Base-by-base conservation (phyloP, 2,329 filamentous ascomycete genomes). In the Fusarium sp. region DNA sequence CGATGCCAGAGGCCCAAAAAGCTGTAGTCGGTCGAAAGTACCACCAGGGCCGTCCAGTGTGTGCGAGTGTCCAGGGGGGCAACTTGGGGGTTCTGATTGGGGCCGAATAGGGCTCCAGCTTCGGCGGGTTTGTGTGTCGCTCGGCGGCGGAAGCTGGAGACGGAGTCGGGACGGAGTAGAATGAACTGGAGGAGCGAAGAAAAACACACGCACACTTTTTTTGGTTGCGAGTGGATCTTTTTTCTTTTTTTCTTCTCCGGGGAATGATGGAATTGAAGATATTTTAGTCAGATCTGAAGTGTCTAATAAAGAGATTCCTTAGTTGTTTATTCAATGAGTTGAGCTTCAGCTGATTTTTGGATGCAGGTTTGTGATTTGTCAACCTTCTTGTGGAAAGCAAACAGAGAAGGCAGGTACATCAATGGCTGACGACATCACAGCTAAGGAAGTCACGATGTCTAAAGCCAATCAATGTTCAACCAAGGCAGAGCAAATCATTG, bases 51-150 rank as follows among this genome's bases (percentile, higher is more conserved):
- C 59, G 54, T 23, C 23, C 23, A 23, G 23, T 61, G 65, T 68
- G 65, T 65, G 65, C 65, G 65, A 69, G 51, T 52, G 61, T 62
- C 51, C 45, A 69, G 66, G 66, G 48, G 49, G 52, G 27, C 27
- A 61, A 46, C 56, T 56, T 50, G 44, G 40, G 56, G 56, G 37
- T 37, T 63, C 54, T 73, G 71, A 73, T 73, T 73, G 71, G 71
- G 61, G 49, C 64, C 57, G 65, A 56, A 50, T 72, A 73, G 71
- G 71, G 71, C 68, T 73, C 60, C 63, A 53, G 53, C 66, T 67
- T 53, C 56, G 46, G 56, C 56, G 52, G 65, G 60, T 48, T 69
- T 46, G 46, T 61, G 50, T 63, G 70, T 56, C 61, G 47, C 51
- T 71, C 67, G 51, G 67, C 52, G 55, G 67, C 54, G 67, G 67